phyloP scores from a whole-genome alignment of 1,284 basidiomycete genomes.

The Ustilago nuda region DNA sequence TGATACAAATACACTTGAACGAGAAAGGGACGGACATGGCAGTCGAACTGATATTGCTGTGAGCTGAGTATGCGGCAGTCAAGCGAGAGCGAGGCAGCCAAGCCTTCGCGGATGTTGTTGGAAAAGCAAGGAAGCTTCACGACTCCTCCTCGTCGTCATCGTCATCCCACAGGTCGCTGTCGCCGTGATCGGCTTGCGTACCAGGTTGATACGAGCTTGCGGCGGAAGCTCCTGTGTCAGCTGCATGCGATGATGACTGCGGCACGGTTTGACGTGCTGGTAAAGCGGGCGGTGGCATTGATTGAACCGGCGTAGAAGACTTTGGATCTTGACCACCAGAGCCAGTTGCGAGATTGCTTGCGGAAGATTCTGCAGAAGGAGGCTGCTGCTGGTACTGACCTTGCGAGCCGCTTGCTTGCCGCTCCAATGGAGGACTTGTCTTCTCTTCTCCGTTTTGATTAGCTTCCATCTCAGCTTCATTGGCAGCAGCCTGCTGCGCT shows the following conservation, averaged over 20 bases:
- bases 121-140: neutral
- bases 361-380: neutral
- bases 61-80: neutral
- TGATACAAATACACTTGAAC: neutral
- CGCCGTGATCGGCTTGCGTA: slow-evolving; percentile 24
- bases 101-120: neutral
- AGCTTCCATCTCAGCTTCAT: slow-evolving; percentile 24
- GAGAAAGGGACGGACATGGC: neutral
- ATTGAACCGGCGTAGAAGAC: slow-evolving; percentile 10
- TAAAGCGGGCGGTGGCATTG: slow-evolving; percentile 43
- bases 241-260: slow-evolving; percentile 4
- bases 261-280: slow-evolving; percentile 26
- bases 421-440: slow-evolving; percentile 3
- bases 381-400: neutral
- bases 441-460: slow-evolving; percentile 1
- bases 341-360: neutral
- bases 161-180: slow-evolving; percentile 53
- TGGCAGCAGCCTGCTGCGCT: slow-evolving; percentile 35
- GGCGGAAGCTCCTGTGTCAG: neutral
- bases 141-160: slow-evolving; percentile 17
- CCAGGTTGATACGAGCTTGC: neutral
- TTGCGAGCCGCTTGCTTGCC: slow-evolving; percentile 37
- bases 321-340: slow-evolving; percentile 6
- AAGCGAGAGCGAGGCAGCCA: neutral
- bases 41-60: neutral